A percentile compares a stretch with the other conserved stretches of the same genome.
These are phyloP conservation scores for Camelina neglecta DNA, from an alignment of 345 rosid species.

Conservation along the genomic window DNA sequence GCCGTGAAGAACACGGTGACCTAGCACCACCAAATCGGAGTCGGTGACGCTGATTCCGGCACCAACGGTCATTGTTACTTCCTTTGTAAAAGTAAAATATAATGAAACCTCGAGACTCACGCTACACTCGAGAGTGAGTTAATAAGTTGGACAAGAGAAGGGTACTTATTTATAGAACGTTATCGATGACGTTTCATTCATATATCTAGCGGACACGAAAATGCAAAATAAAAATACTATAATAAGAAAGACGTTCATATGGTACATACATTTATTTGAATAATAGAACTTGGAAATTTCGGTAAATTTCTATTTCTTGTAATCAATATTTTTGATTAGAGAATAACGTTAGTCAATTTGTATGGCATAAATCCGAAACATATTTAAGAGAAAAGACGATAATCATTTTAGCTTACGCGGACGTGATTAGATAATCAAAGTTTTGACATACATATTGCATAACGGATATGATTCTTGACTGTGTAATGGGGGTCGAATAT, in stretches of 20 bases:
- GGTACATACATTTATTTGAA: no score
- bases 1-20: constrained; percentile 44
- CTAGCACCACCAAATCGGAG: constrained; percentile 53
- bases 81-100: not conserved
- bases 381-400: not conserved
- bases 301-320: not conserved
- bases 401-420: not conserved
- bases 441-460: no score
- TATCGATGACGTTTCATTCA: not conserved
- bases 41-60: constrained; percentile 43
- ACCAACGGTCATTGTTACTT: constrained; percentile 47
- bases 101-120: constrained; percentile 21
- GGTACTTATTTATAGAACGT: constrained; percentile 17
- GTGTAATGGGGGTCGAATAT: not conserved
- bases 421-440: no score
- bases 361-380: not conserved
- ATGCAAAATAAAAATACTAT: not conserved
- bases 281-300: no score
- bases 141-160: not conserved
- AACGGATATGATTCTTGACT: not conserved
- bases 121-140: not conserved
- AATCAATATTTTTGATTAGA: not conserved
- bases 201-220: not conserved
- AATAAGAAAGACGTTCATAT: not conserved
- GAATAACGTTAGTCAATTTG: not conserved